Evolutionary conservation across 1,284 basidiomycete genomes (phyloP), one percentile per base, ranked within the genome.

Genomic region (Sparassis latifolia): DNA sequence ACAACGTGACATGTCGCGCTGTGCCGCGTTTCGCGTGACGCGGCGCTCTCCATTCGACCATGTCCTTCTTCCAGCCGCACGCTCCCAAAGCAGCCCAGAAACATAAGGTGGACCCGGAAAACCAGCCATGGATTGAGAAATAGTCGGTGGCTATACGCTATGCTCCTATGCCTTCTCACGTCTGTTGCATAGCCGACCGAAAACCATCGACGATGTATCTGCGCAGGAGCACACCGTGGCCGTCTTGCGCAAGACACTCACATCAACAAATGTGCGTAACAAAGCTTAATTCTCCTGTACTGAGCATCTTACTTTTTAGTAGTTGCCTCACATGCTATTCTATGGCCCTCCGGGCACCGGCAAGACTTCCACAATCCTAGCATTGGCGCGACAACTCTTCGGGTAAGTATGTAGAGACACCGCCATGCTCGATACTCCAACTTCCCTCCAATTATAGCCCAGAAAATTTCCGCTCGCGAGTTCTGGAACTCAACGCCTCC

Each of bases 271-370:
- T 72, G 95, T 97, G 63, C 46, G 58, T 27, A 9, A 28, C 20
- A 28, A 9, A 5, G 3, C 10, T 6, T 2, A 4, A 29, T 9
- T 40, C 4, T 6, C 2, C 9, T 4, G 4, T 3, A 2, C 10
- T 2, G 35, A 28, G 32, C 50, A 5, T 40, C 52, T 9, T 54
- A 42, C 9, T 9, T n/a, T 35, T 12, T 9, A 10, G 5, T 66
- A 99, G 96, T 78, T 99, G 44, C 96, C 97, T 2, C 97, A 99
- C 66, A 99, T 99, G 96, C 77, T 99, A 47, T 99, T 99, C 75
- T 99, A 99, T 61, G 97, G 97, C 0, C 97, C 97, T 20, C 97
- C 97, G 6, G 97, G 97, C 32, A 99, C 97, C 5, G 97, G 97
- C 45, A 99, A 99, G 70, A 99, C 97, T 10, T 97, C 93, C 38